Base-by-base conservation (phyloP, 2,329 filamentous ascomycete species). In the Calonectria pseudoreteaudii region DNA sequence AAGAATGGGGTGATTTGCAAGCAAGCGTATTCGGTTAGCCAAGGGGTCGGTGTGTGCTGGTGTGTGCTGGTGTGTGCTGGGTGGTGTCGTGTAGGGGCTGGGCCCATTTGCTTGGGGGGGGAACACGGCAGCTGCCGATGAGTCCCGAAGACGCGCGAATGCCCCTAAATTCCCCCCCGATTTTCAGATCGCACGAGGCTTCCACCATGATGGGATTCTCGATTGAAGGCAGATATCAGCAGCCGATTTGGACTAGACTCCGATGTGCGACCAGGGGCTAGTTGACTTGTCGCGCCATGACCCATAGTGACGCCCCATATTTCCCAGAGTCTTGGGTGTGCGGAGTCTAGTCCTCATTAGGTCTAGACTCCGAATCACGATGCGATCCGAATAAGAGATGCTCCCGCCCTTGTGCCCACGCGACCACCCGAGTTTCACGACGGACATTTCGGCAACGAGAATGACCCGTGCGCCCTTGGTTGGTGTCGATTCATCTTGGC, bases 281-380 rank as follows among this genome's bases (percentile, higher is more conserved):
- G 70, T 28, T 16, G 26, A 44, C 41, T 16, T 56, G 23, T 58
- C 49, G 52, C 47, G 49, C 38, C 53, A 31, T 56, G 38, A 38
- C 23, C 52, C 28, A 14, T 58, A 20, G 31, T 34, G 41, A n/a
- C 1, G 28, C 60, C 60, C 60, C 60, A 47, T 26, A 31, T 47
- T 47, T 38, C 58, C 20, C 36, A 41, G 56, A n/a, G 18, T 66
- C 56, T 56, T 78, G 47, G 41, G 47, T 28, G 8, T 13, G 49
- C 78, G 78, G 78, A 80, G 78, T 75, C 78, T 79, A 79, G 66
- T 74, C 70, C 64, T 11, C 1, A 60, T 74, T 60, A 66, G 74
- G 53, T 58, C 78, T 85, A 85, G 81, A 81, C 83, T 83, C 83
- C 83, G 83, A 78, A 62, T 30, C 56, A 10, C 34, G 28, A 20